A percentile compares a stretch with the other conserved stretches of the same genome.
phyloP scores from a whole-genome alignment of 2,329 filamentous ascomycete species.

The Xylaria arbuscula region DNA sequence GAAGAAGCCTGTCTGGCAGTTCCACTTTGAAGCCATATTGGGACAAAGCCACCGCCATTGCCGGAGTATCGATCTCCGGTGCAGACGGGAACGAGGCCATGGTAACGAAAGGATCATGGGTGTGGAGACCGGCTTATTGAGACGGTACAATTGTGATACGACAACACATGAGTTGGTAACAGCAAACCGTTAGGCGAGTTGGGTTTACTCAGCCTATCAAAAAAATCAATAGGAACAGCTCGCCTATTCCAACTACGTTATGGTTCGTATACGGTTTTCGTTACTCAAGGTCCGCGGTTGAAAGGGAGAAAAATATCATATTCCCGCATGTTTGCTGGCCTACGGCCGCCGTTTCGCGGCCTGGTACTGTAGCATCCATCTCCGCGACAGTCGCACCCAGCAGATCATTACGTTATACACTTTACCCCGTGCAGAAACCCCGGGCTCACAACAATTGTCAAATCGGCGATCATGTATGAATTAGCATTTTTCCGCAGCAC shows the following conservation, averaged over 20 bases:
- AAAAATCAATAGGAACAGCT: conserved; percentile 11
- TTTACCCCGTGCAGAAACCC: not conserved
- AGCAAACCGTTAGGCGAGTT: conserved; percentile 11
- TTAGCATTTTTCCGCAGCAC: conserved; percentile 14
- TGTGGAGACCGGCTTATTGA: not conserved
- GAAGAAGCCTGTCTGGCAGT: conserved; percentile 1
- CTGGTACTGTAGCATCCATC: not conserved
- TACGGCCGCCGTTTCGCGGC: not conserved
- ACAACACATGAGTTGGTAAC: conserved; percentile 1
- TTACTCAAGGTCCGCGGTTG: conserved; percentile 16
- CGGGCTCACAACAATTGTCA: conserved; percentile 18
- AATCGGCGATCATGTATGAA: conserved; percentile 18
- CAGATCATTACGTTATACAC: conserved; percentile 7
- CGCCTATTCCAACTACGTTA: conserved; percentile 3
- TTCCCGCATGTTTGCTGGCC: conserved; percentile 19
- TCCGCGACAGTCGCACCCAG: not conserved
- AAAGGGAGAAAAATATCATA: not conserved
- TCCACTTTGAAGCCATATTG: not conserved
- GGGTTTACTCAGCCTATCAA: conserved; percentile 1
- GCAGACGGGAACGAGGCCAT: conserved; percentile 1
- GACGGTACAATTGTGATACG: conserved; percentile 1
- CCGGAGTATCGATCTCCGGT: not conserved
- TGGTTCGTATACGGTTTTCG: conserved; percentile 18
- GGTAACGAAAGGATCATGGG: not conserved
- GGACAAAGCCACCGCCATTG: not conserved